Conservation (phyloP, 306 rosid genomes). For the Gillenia trifoliata region DNA sequence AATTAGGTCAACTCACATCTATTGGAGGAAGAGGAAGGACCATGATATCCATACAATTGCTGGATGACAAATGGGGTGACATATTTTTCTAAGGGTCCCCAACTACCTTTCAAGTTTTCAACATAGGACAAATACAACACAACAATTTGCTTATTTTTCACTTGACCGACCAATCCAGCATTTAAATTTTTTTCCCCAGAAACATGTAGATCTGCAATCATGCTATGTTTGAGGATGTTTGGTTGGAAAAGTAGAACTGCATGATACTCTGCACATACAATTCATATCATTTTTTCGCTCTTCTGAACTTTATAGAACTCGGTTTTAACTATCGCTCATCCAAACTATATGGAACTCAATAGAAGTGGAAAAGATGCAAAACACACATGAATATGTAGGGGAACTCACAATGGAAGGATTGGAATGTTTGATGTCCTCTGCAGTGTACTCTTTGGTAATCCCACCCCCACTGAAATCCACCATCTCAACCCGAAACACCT, state of each 20-base stretch:
- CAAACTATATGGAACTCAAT: neutral
- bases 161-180: neutral
- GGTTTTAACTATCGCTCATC: neutral
- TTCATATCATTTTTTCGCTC: neutral
- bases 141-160: neutral
- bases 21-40: neutral
- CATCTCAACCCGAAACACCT: constrained; percentile 74
- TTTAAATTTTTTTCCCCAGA: neutral
- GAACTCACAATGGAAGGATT: constrained; percentile 50
- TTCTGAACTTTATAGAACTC: neutral
- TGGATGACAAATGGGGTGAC: constrained; percentile 23
- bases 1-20: neutral
- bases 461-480: constrained; percentile 78
- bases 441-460: constrained; percentile 42
- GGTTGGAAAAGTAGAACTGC: neutral
- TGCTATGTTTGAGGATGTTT: neutral
- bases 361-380: neutral
- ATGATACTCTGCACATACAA: neutral
- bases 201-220: neutral
- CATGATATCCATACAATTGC: neutral
- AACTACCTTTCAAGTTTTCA: neutral
- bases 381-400: neutral
- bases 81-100: neutral
- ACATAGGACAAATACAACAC: neutral
- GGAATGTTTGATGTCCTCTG: constrained; percentile 46